Evolutionary conservation across 768 basidiomycete genomes (phyloP), one percentile per base, ranked within the genome.

Genomic region (Lyophyllum atratum): DNA sequence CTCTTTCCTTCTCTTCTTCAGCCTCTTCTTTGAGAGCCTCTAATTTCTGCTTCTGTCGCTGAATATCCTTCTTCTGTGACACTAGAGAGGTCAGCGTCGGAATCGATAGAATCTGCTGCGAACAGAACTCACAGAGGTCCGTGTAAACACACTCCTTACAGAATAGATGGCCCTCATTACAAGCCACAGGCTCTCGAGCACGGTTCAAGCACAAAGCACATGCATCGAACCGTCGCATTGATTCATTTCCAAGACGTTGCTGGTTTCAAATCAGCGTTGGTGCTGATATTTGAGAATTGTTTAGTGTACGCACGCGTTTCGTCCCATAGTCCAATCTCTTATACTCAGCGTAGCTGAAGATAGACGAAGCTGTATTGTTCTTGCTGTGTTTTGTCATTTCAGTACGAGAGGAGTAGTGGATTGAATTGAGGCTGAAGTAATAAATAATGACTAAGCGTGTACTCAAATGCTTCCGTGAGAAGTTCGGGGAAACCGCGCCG

Each of bases 81-180:
- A 96, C 91, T 92, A 66, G 28, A 57, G 39, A 59, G 46, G 49
- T 68, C 48, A 65, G 45, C 44, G 45, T 37, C 19, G 26, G 49
- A 33, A 19, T 25, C 15, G 10, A 14, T n/a, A 17, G 39, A 11
- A 26, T 8, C 40, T 1, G 9, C 12, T 26, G 7, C 28, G n/a
- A n/a, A 45, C 22, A 11, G 21, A 52, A 75, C 88, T 69, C 74
- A 92, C 90, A 70, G 26, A 96, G 83, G 67, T 95, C 92, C 1
- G 89, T 85, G 58, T 95, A 85, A 24, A 89, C 89, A 65, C 97
- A 98, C 74, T 98, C 96, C 68, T 90, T 93, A 80, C 97, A 99
- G 70, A 94, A 98, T 22, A 98, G 63, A 72, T 98, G 97, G 0
- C 97, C 97, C 49, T 91, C 83, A 26, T 77, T 71, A 66, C 97